Evolutionary conservation across 2,329 filamentous ascomycete species (phyloP), one percentile per base, ranked within the genome.

Genomic region (Venturia pyrina): DNA sequence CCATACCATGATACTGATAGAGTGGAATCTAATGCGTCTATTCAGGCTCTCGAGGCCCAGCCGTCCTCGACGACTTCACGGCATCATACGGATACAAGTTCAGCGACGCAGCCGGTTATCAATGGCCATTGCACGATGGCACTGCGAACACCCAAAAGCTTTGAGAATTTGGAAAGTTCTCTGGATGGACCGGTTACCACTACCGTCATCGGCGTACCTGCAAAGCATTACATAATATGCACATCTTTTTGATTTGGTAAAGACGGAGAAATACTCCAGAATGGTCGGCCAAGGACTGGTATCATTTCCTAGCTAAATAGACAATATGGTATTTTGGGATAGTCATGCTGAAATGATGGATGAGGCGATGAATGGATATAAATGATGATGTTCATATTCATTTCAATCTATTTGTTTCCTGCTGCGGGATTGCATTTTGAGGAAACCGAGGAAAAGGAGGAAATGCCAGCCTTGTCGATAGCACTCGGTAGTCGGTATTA

Each of bases 31-130:
- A 60, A 65, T 43, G 10, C 32, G 32, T 11, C 15, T 34, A 11
- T 21, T 8, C 71, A 99, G 95, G 95, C 71, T 99, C 95, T 67
- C 93, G 96, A 73, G 95, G 96, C 68, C 96, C 96, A 37, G 90
- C 93, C 65, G 93, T 99, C 46, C 85, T 99, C 66, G 95, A 99
- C 72, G 95, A 99, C 80, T 99, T 99, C 81, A 98, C 93, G 41
- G 89, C 93, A 50, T 96, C 93, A 6, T 99, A 96, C 76, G 95
- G 95, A 69, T 99, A 99, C 85, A 97, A 96, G 79, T 99, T 99
- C 83, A 96, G 90, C 75, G 95, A 99, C 37, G 63, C 63, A 40
- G 63, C 63, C 2, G 63, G 63, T 66, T 77, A 77, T 70, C 75
- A 76, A 70, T 77, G 75, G 75, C 75, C 75, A 41, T 73, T 77